Percentiles rank a stretch among this genome's conserved stretches.
These are phyloP conservation scores for Penicillium sp. DNA, from an alignment of 2,329 filamentous ascomycete species.

Conservation along the genomic window DNA sequence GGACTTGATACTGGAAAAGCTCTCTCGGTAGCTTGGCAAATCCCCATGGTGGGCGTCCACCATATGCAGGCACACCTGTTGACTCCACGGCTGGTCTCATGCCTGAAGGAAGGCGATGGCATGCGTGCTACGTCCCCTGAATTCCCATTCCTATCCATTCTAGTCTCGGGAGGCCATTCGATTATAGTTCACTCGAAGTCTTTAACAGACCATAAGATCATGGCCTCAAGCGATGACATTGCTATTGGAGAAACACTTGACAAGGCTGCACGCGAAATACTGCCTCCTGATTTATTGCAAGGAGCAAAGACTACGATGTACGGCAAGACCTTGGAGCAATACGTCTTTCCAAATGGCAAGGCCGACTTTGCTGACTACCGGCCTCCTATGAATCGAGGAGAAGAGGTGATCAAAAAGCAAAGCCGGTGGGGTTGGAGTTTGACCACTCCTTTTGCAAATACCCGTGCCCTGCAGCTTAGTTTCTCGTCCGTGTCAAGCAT, in stretches of 20 bases:
- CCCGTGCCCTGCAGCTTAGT: constrained; percentile 63
- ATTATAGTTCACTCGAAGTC: constrained; percentile 73
- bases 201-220: constrained; percentile 67
- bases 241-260: constrained; percentile 90
- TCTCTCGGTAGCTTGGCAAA: constrained; percentile 75
- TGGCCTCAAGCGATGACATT: constrained; percentile 73
- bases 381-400: constrained; percentile 56
- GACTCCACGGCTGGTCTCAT: constrained; percentile 73
- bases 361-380: constrained; percentile 50
- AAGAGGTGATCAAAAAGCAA: constrained; percentile 55
- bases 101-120: constrained; percentile 47
- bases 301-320: constrained; percentile 68
- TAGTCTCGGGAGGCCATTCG: constrained; percentile 91
- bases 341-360: constrained; percentile 62
- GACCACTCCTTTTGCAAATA: constrained; percentile 63
- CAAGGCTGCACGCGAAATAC: constrained; percentile 74
- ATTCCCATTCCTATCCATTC: constrained; percentile 84
- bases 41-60: constrained; percentile 81
- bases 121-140: constrained; percentile 41
- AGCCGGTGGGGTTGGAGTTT: constrained; percentile 65
- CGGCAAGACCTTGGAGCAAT: constrained; percentile 73
- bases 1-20: constrained; percentile 86
- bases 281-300: constrained; percentile 61
- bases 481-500: constrained; percentile 71
- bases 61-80: constrained; percentile 98